Evolutionary conservation across 139 green algal genomes (phyloP), one percentile per base, ranked within the genome.

Genomic region (Chlorella sp.): DNA sequence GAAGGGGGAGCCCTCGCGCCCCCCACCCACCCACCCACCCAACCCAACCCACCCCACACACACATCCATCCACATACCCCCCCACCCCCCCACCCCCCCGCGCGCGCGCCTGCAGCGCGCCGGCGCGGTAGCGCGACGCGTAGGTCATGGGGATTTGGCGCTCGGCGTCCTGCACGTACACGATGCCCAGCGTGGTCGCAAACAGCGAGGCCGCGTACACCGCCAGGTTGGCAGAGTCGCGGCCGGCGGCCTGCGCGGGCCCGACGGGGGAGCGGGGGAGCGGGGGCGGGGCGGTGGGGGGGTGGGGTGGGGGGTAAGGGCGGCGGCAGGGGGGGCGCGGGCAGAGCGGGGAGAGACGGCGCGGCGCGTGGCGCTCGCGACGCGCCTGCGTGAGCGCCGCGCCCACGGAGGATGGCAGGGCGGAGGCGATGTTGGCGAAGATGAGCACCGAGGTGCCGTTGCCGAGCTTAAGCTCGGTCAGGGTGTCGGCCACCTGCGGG

Each of bases 381-480:
- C 55, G 45, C 2, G 77, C 86, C 74, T 92, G 82, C 33, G 80
- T 67, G 5, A 95, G 55, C 9, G 91, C 90, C 4, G 82, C 79
- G 14, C 92, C 91, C 43, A 97, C 80, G 33, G 82, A 92, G 40
- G 87, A 84, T 0, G 96, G 96, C 74, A 99, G 86, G 33, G 90
- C 87, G 17, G 88, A 96, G 6, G 94, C 93, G 77, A 99, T 99
- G 87, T 96, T 97, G 62, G 92, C 91, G 82, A 98, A 98, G 84
- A 99, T 99, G 75, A 99, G 91, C 61, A 99, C 84, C n/a, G 87
- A 96, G 56, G 95, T 98, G 75, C 95, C 94, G 84, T 99, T 99
- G 77, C 96, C 96, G 35, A 99, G 90, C 90, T 99, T 98, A 31
- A 98, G 83, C 76, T 98, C 94, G 19, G 67, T 89, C 79, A 99